Evolutionary conservation across 441 rosid genomes (phyloP).

Genomic region (Erysimum cheiri): DNA sequence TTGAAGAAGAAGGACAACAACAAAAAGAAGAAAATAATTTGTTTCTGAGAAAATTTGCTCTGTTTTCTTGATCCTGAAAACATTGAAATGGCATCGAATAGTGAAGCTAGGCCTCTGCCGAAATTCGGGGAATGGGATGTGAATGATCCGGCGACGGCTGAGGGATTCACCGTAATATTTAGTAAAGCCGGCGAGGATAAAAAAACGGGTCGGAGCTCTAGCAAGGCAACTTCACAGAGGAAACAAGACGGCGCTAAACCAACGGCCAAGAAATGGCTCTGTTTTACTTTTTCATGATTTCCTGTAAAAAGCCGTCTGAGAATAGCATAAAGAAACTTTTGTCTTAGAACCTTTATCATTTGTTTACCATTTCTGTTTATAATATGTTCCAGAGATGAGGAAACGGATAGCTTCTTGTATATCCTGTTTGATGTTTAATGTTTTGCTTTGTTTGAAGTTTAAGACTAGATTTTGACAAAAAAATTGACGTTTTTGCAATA

Average conservation of each 20-base stretch:
- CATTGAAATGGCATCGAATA: slow-evolving; percentile 41
- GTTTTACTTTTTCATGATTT: slow-evolving; percentile 38
- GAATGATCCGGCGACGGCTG: slow-evolving; percentile 56
- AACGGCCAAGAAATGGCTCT: slow-evolving; percentile 45
- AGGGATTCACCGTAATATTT: slow-evolving; percentile 53
- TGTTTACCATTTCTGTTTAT: slow-evolving; percentile 22
- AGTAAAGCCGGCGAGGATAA: slow-evolving; percentile 57
- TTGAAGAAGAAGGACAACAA: background rate
- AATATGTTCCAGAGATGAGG: slow-evolving; percentile 10
- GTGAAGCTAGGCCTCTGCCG: slow-evolving; percentile 48
- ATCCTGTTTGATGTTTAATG: slow-evolving; percentile 23
- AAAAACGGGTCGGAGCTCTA: slow-evolving; percentile 43
- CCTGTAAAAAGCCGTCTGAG: background rate
- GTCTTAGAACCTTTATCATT: background rate
- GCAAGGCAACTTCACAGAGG: slow-evolving; percentile 36
- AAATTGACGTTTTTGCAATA: background rate
- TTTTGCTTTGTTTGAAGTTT: slow-evolving; percentile 25
- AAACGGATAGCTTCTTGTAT: slow-evolving; percentile 23
- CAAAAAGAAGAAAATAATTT: background rate
- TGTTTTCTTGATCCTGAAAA: slow-evolving; percentile 25
- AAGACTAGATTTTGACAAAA: background rate
- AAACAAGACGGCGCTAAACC: slow-evolving; percentile 34
- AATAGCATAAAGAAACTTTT: slow-evolving; percentile 19
- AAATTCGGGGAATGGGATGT: slow-evolving; percentile 72
- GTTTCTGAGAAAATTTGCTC: slow-evolving; percentile 1